A percentile compares a stretch with the other conserved stretches of the same genome.
Conservation (phyloP, 768 basidiomycete genomes). For the Boletus huronensis region DNA sequence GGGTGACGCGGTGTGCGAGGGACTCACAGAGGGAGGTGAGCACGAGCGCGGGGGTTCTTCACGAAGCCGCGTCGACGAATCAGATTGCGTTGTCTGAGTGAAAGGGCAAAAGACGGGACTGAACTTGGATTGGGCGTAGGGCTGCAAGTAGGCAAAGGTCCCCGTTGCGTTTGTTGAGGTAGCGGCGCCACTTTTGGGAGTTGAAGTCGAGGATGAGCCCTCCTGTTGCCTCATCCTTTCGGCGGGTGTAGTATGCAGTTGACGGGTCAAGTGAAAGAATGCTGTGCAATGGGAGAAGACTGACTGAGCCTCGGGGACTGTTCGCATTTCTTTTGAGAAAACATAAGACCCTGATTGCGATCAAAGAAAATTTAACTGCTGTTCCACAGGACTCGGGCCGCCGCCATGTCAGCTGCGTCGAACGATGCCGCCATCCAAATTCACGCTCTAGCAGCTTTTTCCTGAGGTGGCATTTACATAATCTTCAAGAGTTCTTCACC, state of each 20-base stretch:
- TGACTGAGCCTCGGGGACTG: no score
- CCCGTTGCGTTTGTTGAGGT: slow-evolving; percentile 19
- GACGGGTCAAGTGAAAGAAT: background rate
- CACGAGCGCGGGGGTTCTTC: slow-evolving; percentile 29
- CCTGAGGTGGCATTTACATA: no score
- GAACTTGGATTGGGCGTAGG: slow-evolving; percentile 32
- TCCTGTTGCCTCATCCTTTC: slow-evolving; percentile 6
- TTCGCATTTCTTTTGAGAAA: no score
- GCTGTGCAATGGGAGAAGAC: no score
- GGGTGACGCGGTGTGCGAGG: background rate
- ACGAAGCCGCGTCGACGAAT: slow-evolving; percentile 1
- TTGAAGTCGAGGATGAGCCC: background rate
- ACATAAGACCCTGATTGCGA: no score
- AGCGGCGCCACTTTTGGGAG: background rate
- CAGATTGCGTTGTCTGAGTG: slow-evolving; percentile 8
- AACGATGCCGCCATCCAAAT: no score
- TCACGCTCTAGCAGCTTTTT: no score
- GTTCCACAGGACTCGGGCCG: no score
- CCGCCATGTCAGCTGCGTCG: no score
- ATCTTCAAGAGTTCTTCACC: no score
- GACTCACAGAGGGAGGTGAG: slow-evolving; percentile 36
- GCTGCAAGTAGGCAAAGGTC: slow-evolving; percentile 25
- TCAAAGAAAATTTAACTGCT: no score
- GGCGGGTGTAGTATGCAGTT: background rate
- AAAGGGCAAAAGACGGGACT: slow-evolving; percentile 10